Base-by-base conservation (phyloP, 768 basidiomycete genomes). In the Suillus subaureus region DNA sequence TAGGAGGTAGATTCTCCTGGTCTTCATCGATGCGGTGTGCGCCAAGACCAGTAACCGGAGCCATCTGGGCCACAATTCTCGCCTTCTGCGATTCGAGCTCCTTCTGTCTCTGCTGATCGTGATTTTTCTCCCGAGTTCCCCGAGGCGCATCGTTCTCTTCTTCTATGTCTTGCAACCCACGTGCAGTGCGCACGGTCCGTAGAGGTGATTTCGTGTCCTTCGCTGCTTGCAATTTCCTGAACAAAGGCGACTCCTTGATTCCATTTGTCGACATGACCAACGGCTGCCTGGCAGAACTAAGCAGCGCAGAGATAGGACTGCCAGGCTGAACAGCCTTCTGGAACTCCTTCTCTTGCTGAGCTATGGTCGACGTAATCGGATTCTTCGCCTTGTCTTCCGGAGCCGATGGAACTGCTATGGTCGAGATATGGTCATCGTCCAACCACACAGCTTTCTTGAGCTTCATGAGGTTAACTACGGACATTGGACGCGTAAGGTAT, bases 301-400 rank as follows among this genome's bases (percentile, higher is more conserved):
- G 84, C 58, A 99, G 79, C 3, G 93, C 94, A 35, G 93, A 93
- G 66, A 99, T 96, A 0, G 97, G 97, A 67, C 91, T 93, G 51
- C 93, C 95, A 7, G 96, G 97, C 73, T 96, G 94, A 1, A 99
- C 93, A 2, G 96, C 97, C 72, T 91, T 90, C 80, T 92, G 91
- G 89, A 99, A 98, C 77, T 99, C 97, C 75, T 91, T 90, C 85
- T 99, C 97, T 73, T 94, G 93, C 71, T 94, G 85, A 4, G 90
- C 89, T 64, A 91, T 88, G 54, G 83, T 90, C 15, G 85, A 85
- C 18, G 84, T 85, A 62, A 83, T 80, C 57, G 79, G 84, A 73
- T 81, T 83, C 51, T 65, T 65, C 18, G 68, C 65, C 61, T 67
- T 70, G 26, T 73, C 70, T n/a, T 61, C 67, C 23, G 66, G 75